Evolutionary conservation across 177 flowering plant species (phyloP).

Genomic region (Telopea speciosissima): DNA sequence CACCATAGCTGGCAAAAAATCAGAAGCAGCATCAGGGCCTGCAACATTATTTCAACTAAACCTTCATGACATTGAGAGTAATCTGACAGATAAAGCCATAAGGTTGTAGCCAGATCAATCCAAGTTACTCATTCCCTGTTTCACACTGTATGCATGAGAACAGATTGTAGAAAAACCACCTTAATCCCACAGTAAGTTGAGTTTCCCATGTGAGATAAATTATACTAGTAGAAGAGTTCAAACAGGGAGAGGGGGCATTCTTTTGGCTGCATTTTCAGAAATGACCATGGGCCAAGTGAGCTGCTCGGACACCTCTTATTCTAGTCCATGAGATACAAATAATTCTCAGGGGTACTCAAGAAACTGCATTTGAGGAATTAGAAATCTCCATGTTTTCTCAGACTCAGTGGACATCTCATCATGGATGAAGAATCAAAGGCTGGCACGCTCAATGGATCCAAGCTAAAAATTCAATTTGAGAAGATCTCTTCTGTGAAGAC

Average conservation of each 20-base stretch:
- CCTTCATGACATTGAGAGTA: not conserved
- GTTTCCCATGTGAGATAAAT: not conserved
- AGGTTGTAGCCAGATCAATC: not conserved
- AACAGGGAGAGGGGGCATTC: not conserved
- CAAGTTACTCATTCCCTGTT: not conserved
- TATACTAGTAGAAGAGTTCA: not conserved
- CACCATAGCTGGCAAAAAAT: not conserved
- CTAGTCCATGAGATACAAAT: not conserved
- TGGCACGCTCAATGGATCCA: too few relatives aligned
- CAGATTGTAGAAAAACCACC: not conserved
- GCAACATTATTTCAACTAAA: not conserved
- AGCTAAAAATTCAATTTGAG: too few relatives aligned
- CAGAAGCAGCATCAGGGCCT: not conserved
- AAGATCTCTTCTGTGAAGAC: too few relatives aligned
- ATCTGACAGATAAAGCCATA: not conserved
- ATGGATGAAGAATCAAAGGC: too few relatives aligned
- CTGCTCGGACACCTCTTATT: too few relatives aligned
- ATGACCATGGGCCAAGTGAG: too few relatives aligned
- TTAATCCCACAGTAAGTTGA: not conserved
- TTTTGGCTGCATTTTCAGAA: not conserved
- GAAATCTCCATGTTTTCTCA: not conserved
- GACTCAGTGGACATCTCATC: too few relatives aligned
- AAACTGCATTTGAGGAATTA: not conserved
- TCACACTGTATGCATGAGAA: not conserved
- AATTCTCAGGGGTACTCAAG: not conserved